phyloP scores from a whole-genome alignment of 2,329 filamentous ascomycete species.

The Knufia petricola region DNA sequence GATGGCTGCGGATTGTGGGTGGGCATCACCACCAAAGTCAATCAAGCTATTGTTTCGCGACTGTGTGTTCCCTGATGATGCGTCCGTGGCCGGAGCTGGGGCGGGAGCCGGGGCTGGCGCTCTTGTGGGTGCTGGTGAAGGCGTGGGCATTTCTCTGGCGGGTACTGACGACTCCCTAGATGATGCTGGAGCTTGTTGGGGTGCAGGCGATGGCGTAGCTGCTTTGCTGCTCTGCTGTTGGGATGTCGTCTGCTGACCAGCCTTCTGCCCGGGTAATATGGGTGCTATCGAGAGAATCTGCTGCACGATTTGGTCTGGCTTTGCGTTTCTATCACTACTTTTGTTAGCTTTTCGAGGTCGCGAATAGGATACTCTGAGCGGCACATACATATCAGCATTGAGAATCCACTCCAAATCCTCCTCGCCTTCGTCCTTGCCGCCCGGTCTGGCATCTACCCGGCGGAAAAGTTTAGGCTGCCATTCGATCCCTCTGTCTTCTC shows the following conservation, averaged over 20 bases:
- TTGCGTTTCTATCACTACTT: slow-evolving; percentile 18
- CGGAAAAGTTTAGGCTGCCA: slow-evolving; percentile 87
- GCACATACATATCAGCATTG: slow-evolving; percentile 66
- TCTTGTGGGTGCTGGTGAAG: neutral
- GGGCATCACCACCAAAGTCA: slow-evolving; percentile 22
- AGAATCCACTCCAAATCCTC: slow-evolving; percentile 94
- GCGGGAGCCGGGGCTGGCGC: slow-evolving; percentile 18
- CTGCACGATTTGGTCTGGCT: slow-evolving; percentile 33
- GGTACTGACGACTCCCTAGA: too few relatives aligned
- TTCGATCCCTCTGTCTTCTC: slow-evolving; percentile 67
- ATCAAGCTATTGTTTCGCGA: slow-evolving; percentile 22
- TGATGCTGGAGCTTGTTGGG: slow-evolving; percentile 39
- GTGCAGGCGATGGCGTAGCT: neutral
- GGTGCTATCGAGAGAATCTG: slow-evolving; percentile 83
- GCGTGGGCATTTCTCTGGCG: too few relatives aligned
- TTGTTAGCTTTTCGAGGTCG: slow-evolving; percentile 2
- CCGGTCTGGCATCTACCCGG: slow-evolving; percentile 58
- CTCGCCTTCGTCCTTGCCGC: slow-evolving; percentile 66
- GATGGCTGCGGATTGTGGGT: slow-evolving; percentile 16
- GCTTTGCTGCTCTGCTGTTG: neutral
- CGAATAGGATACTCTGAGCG: neutral
- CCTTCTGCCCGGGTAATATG: slow-evolving; percentile 62
- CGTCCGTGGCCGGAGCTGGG: slow-evolving; percentile 46
- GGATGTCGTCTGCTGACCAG: slow-evolving; percentile 6
- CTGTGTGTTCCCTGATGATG: slow-evolving; percentile 12